Conservation (phyloP, 2,329 filamentous ascomycete genomes). For the Fusarium papillatum region DNA sequence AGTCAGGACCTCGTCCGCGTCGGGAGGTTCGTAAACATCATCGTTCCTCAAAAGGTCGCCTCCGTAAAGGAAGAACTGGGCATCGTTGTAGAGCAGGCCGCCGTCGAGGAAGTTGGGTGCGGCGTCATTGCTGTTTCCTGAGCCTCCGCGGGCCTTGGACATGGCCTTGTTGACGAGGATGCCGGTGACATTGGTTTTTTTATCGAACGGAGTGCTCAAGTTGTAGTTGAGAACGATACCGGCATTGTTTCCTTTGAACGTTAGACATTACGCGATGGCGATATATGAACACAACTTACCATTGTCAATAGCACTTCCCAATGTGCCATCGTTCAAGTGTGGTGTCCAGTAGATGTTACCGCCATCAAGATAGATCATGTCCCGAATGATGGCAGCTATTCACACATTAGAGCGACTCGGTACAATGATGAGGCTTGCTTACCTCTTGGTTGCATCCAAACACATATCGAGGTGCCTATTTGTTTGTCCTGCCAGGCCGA, state of each 20-base stretch:
- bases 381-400: slow-evolving; percentile 68
- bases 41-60: slow-evolving; percentile 60
- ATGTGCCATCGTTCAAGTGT: slow-evolving; percentile 60
- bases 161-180: slow-evolving; percentile 60
- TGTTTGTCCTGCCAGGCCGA: slow-evolving; percentile 64
- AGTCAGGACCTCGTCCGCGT: slow-evolving; percentile 57
- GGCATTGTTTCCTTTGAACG: slow-evolving; percentile 60
- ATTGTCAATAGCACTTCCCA: slow-evolving; percentile 47
- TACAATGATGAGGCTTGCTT: slow-evolving; percentile 11
- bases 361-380: slow-evolving; percentile 77
- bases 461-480: slow-evolving; percentile 71
- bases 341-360: slow-evolving; percentile 68
- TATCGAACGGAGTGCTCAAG: slow-evolving; percentile 69
- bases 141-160: slow-evolving; percentile 60
- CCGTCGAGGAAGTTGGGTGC: slow-evolving; percentile 73
- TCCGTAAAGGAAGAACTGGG: slow-evolving; percentile 75
- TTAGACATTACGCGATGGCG: slow-evolving; percentile 1
- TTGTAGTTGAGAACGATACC: slow-evolving; percentile 71
- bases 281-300: slow-evolving; percentile 53
- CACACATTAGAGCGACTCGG: slow-evolving; percentile 34
- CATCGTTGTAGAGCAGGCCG: slow-evolving; percentile 74
- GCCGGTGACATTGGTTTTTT: slow-evolving; percentile 63
- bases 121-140: slow-evolving; percentile 65
- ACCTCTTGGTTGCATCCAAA: slow-evolving; percentile 65
- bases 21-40: slow-evolving; percentile 52